Base-by-base conservation (phyloP, 768 basidiomycete species). In the Xanthoconium purpureum region DNA sequence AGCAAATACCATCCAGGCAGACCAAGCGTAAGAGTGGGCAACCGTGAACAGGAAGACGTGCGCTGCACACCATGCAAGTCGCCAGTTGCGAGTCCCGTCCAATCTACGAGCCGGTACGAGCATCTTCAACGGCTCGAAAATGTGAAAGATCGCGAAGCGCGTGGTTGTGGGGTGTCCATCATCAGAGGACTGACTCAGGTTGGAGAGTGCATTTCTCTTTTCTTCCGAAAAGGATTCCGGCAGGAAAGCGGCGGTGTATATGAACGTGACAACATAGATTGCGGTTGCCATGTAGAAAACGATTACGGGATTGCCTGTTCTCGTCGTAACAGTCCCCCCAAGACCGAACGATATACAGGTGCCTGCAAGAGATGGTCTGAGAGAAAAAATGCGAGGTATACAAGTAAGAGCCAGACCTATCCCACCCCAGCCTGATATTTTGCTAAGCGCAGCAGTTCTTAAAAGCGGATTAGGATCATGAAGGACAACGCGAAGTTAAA, bases 211-310 rank as follows among this genome's bases (percentile, higher is more conserved):
- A 0, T 60, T 59, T 18, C 66, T 59, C 29, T 65, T 24, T 13
- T 63, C 58, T 35, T 70, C 50, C 0, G 67, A 59, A 20, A 74
- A 67, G 12, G 73, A 66, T 55, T 74, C 73, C 1, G 72, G 71
- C 4, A 73, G 62, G 24, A 70, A 17, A 12, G 51, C 47, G n/a
- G 49, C 30, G 2, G 65, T 54, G 39, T 71, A 73, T 12, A 72
- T 17, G 33, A 70, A 53, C 17, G 45, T 52, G 5, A 39, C 17
- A 8, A 43, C 39, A 39, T 63, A 61, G n/a, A 73, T 46, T 1
- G 45, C 52, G 1, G 48, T 48, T 8, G 63, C 58, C 7, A 62
- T 36, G 30, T 64, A 57, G 40, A 64, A 70, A 11, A 74, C 71
- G 0, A 63, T 56, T 1, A 63, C 43, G 10, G 63, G 48, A 35